phyloP scores from a whole-genome alignment of 306 rosid genomes.

The Quercus aquifolioides region DNA sequence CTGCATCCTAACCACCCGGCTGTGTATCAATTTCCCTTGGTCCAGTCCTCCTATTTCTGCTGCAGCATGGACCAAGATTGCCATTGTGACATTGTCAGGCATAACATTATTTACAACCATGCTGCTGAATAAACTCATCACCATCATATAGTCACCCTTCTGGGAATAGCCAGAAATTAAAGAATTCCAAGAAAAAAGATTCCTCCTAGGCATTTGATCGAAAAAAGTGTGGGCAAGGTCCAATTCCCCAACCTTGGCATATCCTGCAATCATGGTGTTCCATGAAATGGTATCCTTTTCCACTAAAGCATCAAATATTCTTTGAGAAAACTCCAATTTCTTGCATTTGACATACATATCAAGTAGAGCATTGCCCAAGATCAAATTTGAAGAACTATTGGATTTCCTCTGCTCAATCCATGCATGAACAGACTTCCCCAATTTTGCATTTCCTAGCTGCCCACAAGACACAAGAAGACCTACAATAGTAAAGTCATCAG shows the following conservation, averaged over 20 bases:
- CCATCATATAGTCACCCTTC: slow-evolving; percentile 31
- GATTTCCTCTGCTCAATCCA: slow-evolving; percentile 46
- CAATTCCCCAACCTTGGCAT: slow-evolving; percentile 41
- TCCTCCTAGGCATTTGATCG: slow-evolving; percentile 44
- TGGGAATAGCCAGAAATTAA: slow-evolving; percentile 44
- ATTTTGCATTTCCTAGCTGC: slow-evolving; percentile 24
- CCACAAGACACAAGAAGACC: slow-evolving; percentile 54
- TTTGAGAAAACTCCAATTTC: slow-evolving; percentile 34
- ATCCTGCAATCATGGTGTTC: slow-evolving; percentile 55
- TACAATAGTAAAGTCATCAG: slow-evolving; percentile 46
- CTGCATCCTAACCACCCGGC: slow-evolving; percentile 35
- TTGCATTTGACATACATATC: slow-evolving; percentile 52
- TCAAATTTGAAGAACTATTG: slow-evolving; percentile 38
- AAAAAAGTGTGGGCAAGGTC: slow-evolving; percentile 41
- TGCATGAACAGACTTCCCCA: slow-evolving; percentile 60
- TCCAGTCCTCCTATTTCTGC: slow-evolving; percentile 49
- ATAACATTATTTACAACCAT: slow-evolving; percentile 28
- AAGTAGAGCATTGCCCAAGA: slow-evolving; percentile 53
- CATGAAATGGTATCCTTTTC: slow-evolving; percentile 51
- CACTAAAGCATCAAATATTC: slow-evolving; percentile 20
- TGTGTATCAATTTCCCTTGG: slow-evolving; percentile 49
- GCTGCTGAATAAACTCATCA: slow-evolving; percentile 22
- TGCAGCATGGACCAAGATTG: slow-evolving; percentile 42
- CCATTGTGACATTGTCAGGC: slow-evolving; percentile 45
- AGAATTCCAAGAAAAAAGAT: slow-evolving; percentile 62